These are phyloP conservation scores for Crithidia brevicula DNA, from an alignment of 208 protist genomes.

Conservation along the genomic window DNA sequence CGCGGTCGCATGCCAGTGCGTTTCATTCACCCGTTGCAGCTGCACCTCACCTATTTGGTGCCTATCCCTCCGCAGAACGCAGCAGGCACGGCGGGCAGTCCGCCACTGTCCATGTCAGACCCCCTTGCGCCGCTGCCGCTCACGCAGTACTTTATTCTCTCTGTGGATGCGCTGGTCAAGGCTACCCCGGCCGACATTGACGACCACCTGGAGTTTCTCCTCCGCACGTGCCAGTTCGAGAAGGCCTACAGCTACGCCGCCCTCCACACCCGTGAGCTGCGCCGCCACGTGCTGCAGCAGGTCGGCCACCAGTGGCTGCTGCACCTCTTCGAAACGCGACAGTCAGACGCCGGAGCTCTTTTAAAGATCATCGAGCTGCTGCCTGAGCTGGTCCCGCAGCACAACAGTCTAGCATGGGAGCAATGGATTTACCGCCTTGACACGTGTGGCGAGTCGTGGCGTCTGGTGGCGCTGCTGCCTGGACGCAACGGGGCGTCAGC, in stretches of 20 bases:
- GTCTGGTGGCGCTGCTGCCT: slow-evolving; percentile 60
- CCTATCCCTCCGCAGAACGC: not conserved
- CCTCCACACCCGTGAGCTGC: slow-evolving; percentile 27
- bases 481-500: slow-evolving; percentile 18
- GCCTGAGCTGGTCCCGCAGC: slow-evolving; percentile 24
- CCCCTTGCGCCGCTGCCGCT: slow-evolving; percentile 17
- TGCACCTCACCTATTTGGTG: slow-evolving; percentile 44
- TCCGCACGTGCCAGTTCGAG: slow-evolving; percentile 34
- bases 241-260: slow-evolving; percentile 55
- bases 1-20: slow-evolving; percentile 52
- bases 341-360: slow-evolving; percentile 10
- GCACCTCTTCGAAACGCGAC: slow-evolving; percentile 26
- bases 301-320: slow-evolving; percentile 37
- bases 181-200: slow-evolving; percentile 56
- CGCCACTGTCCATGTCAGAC: not conserved
- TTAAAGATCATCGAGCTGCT: slow-evolving; percentile 34
- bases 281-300: slow-evolving; percentile 24
- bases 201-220: slow-evolving; percentile 70
- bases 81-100: not conserved
- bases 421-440: slow-evolving; percentile 72
- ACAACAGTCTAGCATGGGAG: slow-evolving; percentile 58
- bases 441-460: slow-evolving; percentile 54
- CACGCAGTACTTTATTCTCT: slow-evolving; percentile 60
- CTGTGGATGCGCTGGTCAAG: slow-evolving; percentile 56
- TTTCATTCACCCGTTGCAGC: slow-evolving; percentile 70